Evolutionary conservation across 257 asterid genomes (phyloP).

Genomic region (Echites panduratus): DNA sequence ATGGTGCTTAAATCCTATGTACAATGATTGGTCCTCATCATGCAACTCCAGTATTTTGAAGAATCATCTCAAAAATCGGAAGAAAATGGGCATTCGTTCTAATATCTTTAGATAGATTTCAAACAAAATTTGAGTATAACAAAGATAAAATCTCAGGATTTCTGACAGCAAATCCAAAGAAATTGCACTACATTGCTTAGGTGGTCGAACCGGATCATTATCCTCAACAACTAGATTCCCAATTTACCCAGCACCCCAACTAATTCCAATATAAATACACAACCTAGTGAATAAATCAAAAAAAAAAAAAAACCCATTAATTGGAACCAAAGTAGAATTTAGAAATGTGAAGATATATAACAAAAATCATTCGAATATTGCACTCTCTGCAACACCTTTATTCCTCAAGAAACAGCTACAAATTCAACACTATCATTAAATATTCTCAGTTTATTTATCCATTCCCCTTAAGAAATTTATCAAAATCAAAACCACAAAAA

Average conservation of each 20-base stretch:
- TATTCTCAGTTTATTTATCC: not conserved
- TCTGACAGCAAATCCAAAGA: not conserved
- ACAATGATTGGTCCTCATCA: not conserved
- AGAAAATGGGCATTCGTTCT: not conserved
- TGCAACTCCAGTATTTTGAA: not conserved
- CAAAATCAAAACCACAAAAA: not conserved
- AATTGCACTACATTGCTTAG: not conserved
- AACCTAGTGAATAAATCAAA: not conserved
- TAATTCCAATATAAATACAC: not conserved
- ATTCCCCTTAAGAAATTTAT: not conserved
- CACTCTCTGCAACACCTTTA: not conserved
- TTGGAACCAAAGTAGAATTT: not conserved
- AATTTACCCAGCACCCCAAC: not conserved
- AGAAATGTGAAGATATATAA: not conserved
- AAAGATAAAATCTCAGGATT: not conserved
- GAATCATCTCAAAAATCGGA: not conserved
- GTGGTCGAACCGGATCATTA: not conserved
- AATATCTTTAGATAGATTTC: not conserved
- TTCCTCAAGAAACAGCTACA: not conserved
- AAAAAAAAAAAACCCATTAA: too few relatives aligned
- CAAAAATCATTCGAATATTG: not conserved
- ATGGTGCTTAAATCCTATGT: not conserved
- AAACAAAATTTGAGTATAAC: not conserved
- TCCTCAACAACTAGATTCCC: not conserved
- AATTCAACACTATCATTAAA: not conserved